Evolutionary conservation across 148 eudicot species (phyloP), one percentile per base, ranked within the genome.

Genomic region (Nepenthes mirabilis): DNA sequence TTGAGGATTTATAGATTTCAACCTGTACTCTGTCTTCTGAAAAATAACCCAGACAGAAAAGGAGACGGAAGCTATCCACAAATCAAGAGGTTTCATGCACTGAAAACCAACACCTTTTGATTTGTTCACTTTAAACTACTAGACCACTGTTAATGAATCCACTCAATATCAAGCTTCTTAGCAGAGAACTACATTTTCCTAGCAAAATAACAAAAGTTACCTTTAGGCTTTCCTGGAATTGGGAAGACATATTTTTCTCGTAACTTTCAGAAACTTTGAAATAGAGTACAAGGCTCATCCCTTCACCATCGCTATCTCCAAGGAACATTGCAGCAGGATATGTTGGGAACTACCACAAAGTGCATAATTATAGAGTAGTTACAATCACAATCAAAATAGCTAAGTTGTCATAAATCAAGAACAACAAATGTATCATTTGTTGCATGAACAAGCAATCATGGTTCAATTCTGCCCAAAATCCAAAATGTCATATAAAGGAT

Each of bases 271-370:
- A 78, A 66, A 86, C 83, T 71, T 77, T 86, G 68, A 86, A 90
- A 68, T 86, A 90, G 13, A 90, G 67, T 8, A 90, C 95, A 60
- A 90, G 85, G 74, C 85, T 90, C 78, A 90, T 69, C 61, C 97
- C 95, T 60, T 90, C 97, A 63, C 97, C 95, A 53, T 90, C 88
- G 54, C 72, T 43, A 34, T 90, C 95, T 33, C 91, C 86, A 36
- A 74, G 70, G 65, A 90, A 90, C 76, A 90, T 74, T 34, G 95
- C 59, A 43, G 95, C 66, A 14, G 95, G 84, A 76, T 90, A 86
- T 36, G 85, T 72, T 33, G 95, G 97, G 57, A 90, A 68, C 97
- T 90, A 75, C 58, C 33, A 69, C 37, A 72, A 59, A 13, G 14
- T 2, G 43, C 51, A 66, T 3, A 37, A 37, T 49, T 32, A 58